A percentile compares a stretch with the other conserved stretches of the same genome.
Conservation (phyloP, 129 eudicot species). For the Kitagawia praeruptora region DNA sequence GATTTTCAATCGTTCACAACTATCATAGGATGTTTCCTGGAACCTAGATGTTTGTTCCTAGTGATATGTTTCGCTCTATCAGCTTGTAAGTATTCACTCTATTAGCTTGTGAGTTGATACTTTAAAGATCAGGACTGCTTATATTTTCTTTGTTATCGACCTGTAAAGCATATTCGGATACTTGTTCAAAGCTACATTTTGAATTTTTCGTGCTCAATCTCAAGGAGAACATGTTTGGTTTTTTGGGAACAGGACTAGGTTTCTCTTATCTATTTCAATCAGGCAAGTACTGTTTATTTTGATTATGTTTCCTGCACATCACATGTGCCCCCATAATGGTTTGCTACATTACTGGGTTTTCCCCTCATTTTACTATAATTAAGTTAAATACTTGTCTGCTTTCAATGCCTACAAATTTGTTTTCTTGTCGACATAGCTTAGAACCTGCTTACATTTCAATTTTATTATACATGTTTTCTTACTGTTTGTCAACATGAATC, state of each 20-base stretch:
- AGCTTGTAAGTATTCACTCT: too few species aligned
- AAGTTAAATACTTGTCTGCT: not conserved
- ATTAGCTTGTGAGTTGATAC: too few species aligned
- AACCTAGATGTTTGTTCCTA: too few species aligned
- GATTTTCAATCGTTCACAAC: not conserved
- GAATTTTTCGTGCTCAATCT: not conserved
- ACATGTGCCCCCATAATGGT: not conserved
- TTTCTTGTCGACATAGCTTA: not conserved
- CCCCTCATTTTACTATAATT: not conserved
- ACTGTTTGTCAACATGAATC: not conserved
- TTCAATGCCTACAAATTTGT: not conserved
- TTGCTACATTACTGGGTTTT: not conserved
- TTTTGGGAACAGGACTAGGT: not conserved
- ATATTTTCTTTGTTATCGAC: not conserved
- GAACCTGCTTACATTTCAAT: not conserved
- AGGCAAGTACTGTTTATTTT: conserved; percentile 8
- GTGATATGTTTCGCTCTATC: too few species aligned
- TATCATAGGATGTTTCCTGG: not conserved
- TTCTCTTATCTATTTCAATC: not conserved
- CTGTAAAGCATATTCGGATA: not conserved
- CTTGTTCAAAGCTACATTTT: not conserved
- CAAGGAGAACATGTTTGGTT: conserved; percentile 1
- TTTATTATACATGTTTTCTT: not conserved
- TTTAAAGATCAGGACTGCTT: too few species aligned
- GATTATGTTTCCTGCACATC: conserved; percentile 1